Evolutionary conservation across 2,329 filamentous ascomycete genomes (phyloP).

Genomic region (Phyllosticta citriasiana): DNA sequence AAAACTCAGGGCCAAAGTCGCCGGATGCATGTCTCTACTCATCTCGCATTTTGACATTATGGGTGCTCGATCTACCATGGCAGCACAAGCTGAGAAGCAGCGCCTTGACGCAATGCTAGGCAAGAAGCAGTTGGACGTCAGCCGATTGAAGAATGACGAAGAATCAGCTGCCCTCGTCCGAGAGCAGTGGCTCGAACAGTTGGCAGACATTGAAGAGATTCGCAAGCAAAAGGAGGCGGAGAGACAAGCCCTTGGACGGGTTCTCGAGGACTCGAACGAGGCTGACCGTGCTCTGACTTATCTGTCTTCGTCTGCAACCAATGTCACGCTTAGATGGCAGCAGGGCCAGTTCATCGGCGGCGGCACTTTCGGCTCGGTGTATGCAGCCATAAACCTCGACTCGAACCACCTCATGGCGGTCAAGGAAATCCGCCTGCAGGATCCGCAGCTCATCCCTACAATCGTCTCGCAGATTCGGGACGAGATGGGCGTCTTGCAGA

Average conservation of each 20-base stretch:
- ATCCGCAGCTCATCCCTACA: slow-evolving; percentile 89
- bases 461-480: slow-evolving; percentile 91
- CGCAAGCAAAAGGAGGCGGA: slow-evolving; percentile 74
- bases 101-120: slow-evolving; percentile 70
- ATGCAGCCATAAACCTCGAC: slow-evolving; percentile 94
- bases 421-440: slow-evolving; percentile 94
- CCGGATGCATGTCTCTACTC: slow-evolving; percentile 91
- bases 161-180: slow-evolving; percentile 68
- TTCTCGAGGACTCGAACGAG: slow-evolving; percentile 90
- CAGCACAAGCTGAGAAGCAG: slow-evolving; percentile 88
- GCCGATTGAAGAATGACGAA: slow-evolving; percentile 66
- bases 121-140: slow-evolving; percentile 70
- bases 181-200: slow-evolving; percentile 61
- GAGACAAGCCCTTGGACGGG: slow-evolving; percentile 76
- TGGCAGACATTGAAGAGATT: slow-evolving; percentile 66
- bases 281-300: slow-evolving; percentile 91
- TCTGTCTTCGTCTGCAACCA: slow-evolving; percentile 86
- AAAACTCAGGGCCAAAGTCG: slow-evolving; percentile 74
- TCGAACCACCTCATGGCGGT: slow-evolving; percentile 96
- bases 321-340: slow-evolving; percentile 94
- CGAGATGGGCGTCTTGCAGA: slow-evolving; percentile 93
- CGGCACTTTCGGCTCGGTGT: slow-evolving; percentile 94
- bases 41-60: slow-evolving; percentile 99
- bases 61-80: slow-evolving; percentile 85
- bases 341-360: slow-evolving; percentile 97